A percentile compares a stretch with the other conserved stretches of the same genome.
phyloP scores from a whole-genome alignment of 352 stramenopile species.

The Phytopythium kandeliae region DNA sequence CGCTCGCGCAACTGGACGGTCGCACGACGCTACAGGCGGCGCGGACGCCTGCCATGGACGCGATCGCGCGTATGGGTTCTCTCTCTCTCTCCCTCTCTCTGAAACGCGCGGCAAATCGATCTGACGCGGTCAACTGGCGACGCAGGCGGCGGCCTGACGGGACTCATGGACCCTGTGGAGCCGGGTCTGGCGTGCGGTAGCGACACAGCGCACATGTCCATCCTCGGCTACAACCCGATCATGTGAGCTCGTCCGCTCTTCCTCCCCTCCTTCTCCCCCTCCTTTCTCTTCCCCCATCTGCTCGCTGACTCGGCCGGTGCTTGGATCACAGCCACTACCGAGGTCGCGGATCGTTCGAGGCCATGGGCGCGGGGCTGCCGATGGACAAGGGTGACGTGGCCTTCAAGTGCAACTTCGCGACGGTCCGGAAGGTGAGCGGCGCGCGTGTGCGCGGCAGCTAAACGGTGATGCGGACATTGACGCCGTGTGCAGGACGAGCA shows the following conservation, averaged over 20 bases:
- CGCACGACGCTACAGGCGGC: constrained; percentile 64
- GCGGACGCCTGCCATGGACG: constrained; percentile 77
- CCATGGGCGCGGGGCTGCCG: constrained; percentile 75
- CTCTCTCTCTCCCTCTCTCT: too few species aligned
- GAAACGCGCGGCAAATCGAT: not conserved
- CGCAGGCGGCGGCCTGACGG: constrained; percentile 66
- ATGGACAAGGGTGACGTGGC: constrained; percentile 85
- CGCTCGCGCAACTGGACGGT: constrained; percentile 44
- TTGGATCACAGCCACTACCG: constrained; percentile 60
- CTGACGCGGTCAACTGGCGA: not conserved
- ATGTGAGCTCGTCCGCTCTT: constrained; percentile 36
- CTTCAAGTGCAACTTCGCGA: constrained; percentile 90
- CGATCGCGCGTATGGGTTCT: constrained; percentile 73
- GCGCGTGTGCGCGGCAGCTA: not conserved
- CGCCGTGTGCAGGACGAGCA: constrained; percentile 53
- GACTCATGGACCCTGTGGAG: constrained; percentile 81
- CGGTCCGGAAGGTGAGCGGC: constrained; percentile 32
- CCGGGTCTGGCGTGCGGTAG: constrained; percentile 81
- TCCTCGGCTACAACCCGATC: constrained; percentile 83
- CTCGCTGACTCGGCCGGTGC: too few species aligned
- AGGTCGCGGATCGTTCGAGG: constrained; percentile 82
- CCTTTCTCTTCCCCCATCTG: too few species aligned
- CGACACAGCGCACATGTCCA: constrained; percentile 88
- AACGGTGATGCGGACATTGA: too few species aligned
- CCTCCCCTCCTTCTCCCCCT: too few species aligned